phyloP scores from a whole-genome alignment of 345 rosid genomes.

The Syzygium jambos region DNA sequence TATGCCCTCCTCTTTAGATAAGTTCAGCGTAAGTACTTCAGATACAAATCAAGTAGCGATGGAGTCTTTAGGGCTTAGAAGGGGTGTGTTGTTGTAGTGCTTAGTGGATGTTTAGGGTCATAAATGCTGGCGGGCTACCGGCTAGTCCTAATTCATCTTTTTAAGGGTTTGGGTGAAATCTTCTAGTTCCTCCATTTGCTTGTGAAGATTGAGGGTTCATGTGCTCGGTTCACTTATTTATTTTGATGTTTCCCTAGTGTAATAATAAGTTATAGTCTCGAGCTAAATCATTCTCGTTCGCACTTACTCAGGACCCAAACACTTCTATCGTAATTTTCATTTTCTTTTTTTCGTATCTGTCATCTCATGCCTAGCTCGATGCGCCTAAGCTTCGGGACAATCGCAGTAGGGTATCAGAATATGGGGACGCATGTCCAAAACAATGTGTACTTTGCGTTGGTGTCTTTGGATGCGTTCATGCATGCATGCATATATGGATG shows the following conservation, averaged over 20 bases:
- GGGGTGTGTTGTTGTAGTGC: neutral
- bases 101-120: neutral
- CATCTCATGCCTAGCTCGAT: neutral
- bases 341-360: neutral
- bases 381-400: neutral
- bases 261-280: neutral
- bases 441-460: neutral
- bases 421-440: neutral
- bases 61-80: neutral
- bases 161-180: neutral
- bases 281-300: neutral
- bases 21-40: neutral
- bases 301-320: neutral
- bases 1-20: conserved; percentile 18
- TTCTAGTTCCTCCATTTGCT: neutral
- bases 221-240: neutral
- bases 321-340: neutral
- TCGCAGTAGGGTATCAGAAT: neutral
- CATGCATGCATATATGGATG: neutral
- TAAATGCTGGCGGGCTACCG: neutral
- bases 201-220: neutral
- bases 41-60: neutral
- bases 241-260: neutral
- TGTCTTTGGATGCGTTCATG: neutral
- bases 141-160: neutral